phyloP scores from a whole-genome alignment of 1,284 basidiomycete genomes.

The Volvariella surrecta region DNA sequence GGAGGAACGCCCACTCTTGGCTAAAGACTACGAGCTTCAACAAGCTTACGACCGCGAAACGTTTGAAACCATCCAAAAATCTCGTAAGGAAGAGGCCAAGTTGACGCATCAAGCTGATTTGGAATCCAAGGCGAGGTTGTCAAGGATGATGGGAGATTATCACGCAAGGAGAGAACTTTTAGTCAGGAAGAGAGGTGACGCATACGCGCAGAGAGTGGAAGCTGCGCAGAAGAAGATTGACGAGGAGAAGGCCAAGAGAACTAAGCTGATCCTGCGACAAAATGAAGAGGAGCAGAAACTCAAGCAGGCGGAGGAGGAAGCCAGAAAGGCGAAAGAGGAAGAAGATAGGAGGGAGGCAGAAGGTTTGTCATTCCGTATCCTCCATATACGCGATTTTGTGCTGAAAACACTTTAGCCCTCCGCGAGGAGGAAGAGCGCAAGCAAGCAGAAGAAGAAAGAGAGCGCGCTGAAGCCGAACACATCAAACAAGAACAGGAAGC shows the following conservation, averaged over 20 bases:
- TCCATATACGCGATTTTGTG: conserved; percentile 4
- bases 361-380: conserved; percentile 29
- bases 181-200: conserved; percentile 57
- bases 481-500: conserved; percentile 58
- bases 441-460: conserved; percentile 44
- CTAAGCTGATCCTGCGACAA: conserved; percentile 42
- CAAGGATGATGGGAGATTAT: conserved; percentile 75
- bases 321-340: conserved; percentile 37
- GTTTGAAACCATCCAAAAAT: conserved; percentile 59
- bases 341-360: conserved; percentile 43
- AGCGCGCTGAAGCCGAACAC: conserved; percentile 38
- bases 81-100: conserved; percentile 54
- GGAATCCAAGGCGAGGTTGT: conserved; percentile 72
- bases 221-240: conserved; percentile 68
- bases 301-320: conserved; percentile 40
- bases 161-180: conserved; percentile 50
- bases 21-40: conserved; percentile 84
- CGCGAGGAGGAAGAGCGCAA: conserved; percentile 44
- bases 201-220: conserved; percentile 58
- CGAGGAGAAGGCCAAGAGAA: conserved; percentile 79
- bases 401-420: conserved; percentile 30
- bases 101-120: conserved; percentile 65
- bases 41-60: conserved; percentile 69
- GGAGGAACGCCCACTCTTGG: conserved; percentile 85
- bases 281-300: conserved; percentile 50